Conservation (phyloP, 305 asterid species). For the Rubia tinctorum region DNA sequence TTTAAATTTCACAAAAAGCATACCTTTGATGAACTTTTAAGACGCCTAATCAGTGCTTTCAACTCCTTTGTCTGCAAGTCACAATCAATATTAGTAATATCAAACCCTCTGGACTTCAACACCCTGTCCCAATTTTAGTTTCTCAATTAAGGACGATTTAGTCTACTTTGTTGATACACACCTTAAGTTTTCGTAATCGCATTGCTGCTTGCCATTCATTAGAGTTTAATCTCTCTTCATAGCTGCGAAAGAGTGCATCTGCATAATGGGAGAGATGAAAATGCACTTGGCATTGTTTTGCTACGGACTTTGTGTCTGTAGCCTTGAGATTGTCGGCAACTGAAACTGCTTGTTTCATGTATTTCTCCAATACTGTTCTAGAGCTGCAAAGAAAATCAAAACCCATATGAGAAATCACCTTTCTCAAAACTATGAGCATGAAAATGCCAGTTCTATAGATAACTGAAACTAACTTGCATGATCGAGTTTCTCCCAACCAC, state of each 20-base stretch:
- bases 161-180: slow-evolving; percentile 20
- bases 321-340: slow-evolving; percentile 67
- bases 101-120: neutral
- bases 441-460: neutral
- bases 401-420: neutral
- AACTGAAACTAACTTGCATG: slow-evolving; percentile 77
- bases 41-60: slow-evolving; percentile 79
- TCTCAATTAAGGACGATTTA: neutral
- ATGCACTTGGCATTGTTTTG: slow-evolving; percentile 90
- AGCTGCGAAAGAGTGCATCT: slow-evolving; percentile 93
- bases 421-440: neutral
- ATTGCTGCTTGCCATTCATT: slow-evolving; percentile 95
- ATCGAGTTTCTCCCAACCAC: slow-evolving; percentile 96
- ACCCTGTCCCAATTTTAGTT: slow-evolving; percentile 1
- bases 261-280: slow-evolving; percentile 99
- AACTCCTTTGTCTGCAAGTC: slow-evolving; percentile 74
- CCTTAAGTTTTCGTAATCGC: slow-evolving; percentile 87
- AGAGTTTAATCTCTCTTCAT: slow-evolving; percentile 91
- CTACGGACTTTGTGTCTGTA: slow-evolving; percentile 47
- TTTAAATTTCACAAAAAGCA: slow-evolving; percentile 12
- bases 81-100: slow-evolving; percentile 12
- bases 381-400: slow-evolving; percentile 55
- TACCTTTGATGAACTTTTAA: slow-evolving; percentile 73
- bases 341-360: slow-evolving; percentile 86
- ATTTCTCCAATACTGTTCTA: slow-evolving; percentile 88